Base-by-base conservation (phyloP, 805 yeast genomes). In the Cyberlindnera maritima region DNA sequence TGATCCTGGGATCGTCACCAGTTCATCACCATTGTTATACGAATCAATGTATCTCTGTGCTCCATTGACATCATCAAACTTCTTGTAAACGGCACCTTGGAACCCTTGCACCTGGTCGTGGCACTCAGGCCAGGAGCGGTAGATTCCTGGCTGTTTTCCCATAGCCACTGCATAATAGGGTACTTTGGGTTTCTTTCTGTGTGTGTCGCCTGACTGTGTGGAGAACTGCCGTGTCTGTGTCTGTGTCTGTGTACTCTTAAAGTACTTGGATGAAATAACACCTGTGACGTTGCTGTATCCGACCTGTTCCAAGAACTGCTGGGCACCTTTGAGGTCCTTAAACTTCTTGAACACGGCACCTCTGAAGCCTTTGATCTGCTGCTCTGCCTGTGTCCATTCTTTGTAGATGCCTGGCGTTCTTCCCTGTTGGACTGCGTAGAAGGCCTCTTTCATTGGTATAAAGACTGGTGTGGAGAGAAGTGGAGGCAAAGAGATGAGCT, bases 91-190 rank as follows among this genome's bases (percentile, higher is more conserved):
- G 49, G 59, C 57, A 39, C 53, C 55, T 7, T 35, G 32, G 17
- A 18, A 44, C 2, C 91, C 88, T 10, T 56, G 55, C 0, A 82
- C 85, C 38, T 79, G 76, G 0, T 53, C 47, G 43, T 73, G 67
- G 49, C 85, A 80, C 3, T 72, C 77, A 1, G 62, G 60, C 97
- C 97, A 89, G 21, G 62, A 64, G 8, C 46, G 53, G 61, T 66
- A 88, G 1, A 89, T 67, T 0, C 96, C 96, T 2, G 15, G 66
- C 57, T 1, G 47, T 47, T 18, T 78, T 66, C 2, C 89, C 88
- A 11, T 63, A 65, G 66, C 69, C 1, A 82, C 87, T 0, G 85
- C 87, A 50, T 82, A 82, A 52, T 55, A 76, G 9, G 35, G 18
- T 5, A 32, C 12, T 17, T 15, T 32, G 35, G 35, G 14, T 6